Evolutionary conservation across 73 alveolate genomes (phyloP).

Genomic region (Stentor roeselii): DNA sequence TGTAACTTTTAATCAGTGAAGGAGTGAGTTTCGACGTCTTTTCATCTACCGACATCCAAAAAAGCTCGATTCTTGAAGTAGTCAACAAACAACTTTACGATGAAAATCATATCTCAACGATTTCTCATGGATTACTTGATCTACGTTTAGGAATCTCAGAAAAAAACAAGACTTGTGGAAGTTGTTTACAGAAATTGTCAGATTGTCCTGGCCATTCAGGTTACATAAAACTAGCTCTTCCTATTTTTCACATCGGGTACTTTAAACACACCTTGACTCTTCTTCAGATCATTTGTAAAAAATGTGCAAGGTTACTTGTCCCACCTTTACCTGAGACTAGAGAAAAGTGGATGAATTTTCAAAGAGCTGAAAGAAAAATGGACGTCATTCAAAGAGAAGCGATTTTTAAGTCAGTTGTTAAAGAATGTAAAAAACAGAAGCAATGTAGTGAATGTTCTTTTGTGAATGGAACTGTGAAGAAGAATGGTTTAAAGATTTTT

Average conservation of each 20-base stretch:
- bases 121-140: conserved; percentile 59
- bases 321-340: conserved; percentile 45
- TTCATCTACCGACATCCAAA: conserved; percentile 55
- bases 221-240: conserved; percentile 79
- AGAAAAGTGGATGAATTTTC: conserved; percentile 38
- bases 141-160: conserved; percentile 54
- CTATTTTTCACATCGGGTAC: conserved; percentile 96
- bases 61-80: conserved; percentile 61
- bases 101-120: conserved; percentile 32
- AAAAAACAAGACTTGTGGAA: conserved; percentile 72
- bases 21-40: conserved; percentile 59
- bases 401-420: conserved; percentile 35
- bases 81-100: conserved; percentile 44
- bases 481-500: conserved; percentile 65
- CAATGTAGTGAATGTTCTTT: conserved; percentile 77
- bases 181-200: conserved; percentile 72
- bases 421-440: conserved; percentile 58
- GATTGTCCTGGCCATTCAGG: conserved; percentile 99
- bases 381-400: conserved; percentile 11
- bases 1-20: conserved; percentile 2
- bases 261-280: conserved; percentile 76
- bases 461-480: conserved; percentile 84
- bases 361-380: conserved; percentile 34
- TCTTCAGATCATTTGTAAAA: conserved; percentile 77
- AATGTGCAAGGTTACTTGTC: conserved; percentile 57